A percentile compares a stretch with the other conserved stretches of the same genome.
These are phyloP conservation scores for Stagonosporopsis tanaceti DNA, from an alignment of 2,329 filamentous ascomycete genomes.

Conservation along the genomic window DNA sequence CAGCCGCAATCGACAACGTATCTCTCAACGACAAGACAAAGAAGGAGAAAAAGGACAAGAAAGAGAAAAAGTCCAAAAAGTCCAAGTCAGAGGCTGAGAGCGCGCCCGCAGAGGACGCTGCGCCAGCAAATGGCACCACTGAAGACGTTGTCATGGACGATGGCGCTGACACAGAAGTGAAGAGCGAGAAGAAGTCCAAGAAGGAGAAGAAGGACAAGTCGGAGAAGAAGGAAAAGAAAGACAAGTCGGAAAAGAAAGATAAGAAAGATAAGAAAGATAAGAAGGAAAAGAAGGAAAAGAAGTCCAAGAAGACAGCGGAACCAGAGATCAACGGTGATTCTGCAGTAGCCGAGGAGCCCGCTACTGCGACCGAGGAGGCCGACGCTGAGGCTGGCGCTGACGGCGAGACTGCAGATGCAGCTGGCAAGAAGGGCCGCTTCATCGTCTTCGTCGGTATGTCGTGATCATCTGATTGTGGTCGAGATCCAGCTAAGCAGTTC, in stretches of 20 bases:
- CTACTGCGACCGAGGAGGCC: slow-evolving; percentile 29
- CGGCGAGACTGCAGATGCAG: slow-evolving; percentile 27
- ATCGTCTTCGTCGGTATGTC: slow-evolving; percentile 77
- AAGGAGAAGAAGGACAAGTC: slow-evolving; percentile 38
- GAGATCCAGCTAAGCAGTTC: slow-evolving; percentile 24
- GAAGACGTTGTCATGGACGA: slow-evolving; percentile 24
- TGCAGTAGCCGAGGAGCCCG: slow-evolving; percentile 21
- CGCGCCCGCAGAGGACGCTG: slow-evolving; percentile 18
- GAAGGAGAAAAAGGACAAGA: slow-evolving; percentile 37
- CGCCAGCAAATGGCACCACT: slow-evolving; percentile 13
- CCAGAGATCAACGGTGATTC: slow-evolving; percentile 24
- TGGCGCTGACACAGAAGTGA: slow-evolving; percentile 24
- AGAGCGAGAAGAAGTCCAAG: slow-evolving; percentile 37
- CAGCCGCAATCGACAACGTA: slow-evolving; percentile 16
- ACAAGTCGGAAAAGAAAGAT: slow-evolving; percentile 24
- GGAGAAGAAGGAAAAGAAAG: slow-evolving; percentile 39
- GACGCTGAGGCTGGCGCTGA: slow-evolving; percentile 19
- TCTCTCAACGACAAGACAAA: slow-evolving; percentile 31
- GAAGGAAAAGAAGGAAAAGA: slow-evolving; percentile 41
- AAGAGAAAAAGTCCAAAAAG: slow-evolving; percentile 34
- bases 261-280: slow-evolving; percentile 36
- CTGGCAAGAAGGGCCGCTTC: slow-evolving; percentile 65
- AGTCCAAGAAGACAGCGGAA: slow-evolving; percentile 25
- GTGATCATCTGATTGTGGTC: not conserved
- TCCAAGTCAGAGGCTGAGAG: slow-evolving; percentile 24